phyloP scores from a whole-genome alignment of 208 protist genomes.

The Acanthamoeba triangularis region DNA sequence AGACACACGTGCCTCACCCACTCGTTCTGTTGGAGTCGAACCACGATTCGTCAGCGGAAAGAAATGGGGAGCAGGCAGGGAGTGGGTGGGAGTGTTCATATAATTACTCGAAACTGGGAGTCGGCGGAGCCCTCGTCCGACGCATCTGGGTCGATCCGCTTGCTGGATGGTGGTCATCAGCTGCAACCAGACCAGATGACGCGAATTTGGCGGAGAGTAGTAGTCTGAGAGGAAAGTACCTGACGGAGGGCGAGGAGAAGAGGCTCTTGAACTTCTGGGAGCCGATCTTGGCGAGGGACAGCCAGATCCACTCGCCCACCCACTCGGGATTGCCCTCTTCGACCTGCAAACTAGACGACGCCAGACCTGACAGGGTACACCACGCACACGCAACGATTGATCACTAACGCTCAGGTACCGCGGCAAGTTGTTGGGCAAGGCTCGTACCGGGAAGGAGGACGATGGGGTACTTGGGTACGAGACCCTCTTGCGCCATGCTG shows the following conservation, averaged over 20 bases:
- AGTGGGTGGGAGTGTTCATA: neutral
- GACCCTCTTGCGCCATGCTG: conserved; percentile 12
- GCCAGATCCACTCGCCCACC: conserved; percentile 66
- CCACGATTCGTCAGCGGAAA: neutral
- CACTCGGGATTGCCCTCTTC: conserved; percentile 60
- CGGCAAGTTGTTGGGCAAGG: no score
- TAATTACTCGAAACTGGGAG: conserved; percentile 2
- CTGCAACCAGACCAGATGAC: no score
- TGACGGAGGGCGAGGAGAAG: neutral
- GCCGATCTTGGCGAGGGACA: conserved; percentile 18
- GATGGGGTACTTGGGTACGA: conserved; percentile 46
- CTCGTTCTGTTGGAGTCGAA: conserved; percentile 4
- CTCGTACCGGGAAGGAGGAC: conserved; percentile 56
- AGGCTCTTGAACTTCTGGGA: conserved; percentile 58
- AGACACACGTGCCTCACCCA: conserved; percentile 40
- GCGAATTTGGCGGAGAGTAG: neutral
- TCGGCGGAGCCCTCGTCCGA: neutral
- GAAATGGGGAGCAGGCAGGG: neutral
- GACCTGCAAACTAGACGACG: conserved; percentile 59
- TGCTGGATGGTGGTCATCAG: neutral
- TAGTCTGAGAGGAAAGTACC: neutral
- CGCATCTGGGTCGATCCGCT: neutral
- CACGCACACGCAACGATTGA: neutral
- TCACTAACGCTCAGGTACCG: no score
- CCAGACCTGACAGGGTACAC: conserved; percentile 21